Percentiles rank a stretch among this genome's conserved stretches.
phyloP scores from a whole-genome alignment of 2,329 filamentous ascomycete species.

The Orbilia oligospora region DNA sequence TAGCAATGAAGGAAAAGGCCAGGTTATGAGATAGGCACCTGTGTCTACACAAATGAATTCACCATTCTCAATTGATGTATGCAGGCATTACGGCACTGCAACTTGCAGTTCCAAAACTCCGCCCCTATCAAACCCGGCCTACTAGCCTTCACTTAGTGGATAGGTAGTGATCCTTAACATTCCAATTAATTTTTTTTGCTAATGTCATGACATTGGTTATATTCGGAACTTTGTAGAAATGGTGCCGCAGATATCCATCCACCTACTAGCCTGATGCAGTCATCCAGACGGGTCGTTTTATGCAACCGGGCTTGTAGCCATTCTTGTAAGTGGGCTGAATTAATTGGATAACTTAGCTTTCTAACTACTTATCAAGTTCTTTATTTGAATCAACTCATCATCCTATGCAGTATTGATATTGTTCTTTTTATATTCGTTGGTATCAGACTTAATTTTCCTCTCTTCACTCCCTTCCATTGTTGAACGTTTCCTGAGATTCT shows the following conservation, averaged over 20 bases:
- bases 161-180: constrained; percentile 14
- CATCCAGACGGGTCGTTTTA: constrained; percentile 2
- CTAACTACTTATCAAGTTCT: not conserved
- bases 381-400: not conserved
- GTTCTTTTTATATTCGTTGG: not conserved
- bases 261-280: not conserved
- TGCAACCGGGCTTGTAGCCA: not conserved
- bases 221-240: not conserved
- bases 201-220: constrained; percentile 27
- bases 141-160: constrained; percentile 1
- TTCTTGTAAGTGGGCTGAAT: too few species aligned
- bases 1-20: not conserved
- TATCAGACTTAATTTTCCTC: too few species aligned
- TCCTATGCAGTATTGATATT: not conserved
- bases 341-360: not conserved
- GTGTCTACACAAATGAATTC: not conserved
- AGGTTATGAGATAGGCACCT: not conserved
- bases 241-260: constrained; percentile 1
- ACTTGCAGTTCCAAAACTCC: constrained; percentile 4
- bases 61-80: not conserved
- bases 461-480: too few species aligned
- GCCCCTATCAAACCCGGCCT: constrained; percentile 40
- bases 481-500: too few species aligned
- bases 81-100: not conserved
- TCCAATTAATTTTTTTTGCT: constrained; percentile 16